Percentiles rank a stretch among this genome's conserved stretches.
These are phyloP conservation scores for Grammothele lineata DNA, from an alignment of 768 basidiomycete genomes.

Conservation along the genomic window DNA sequence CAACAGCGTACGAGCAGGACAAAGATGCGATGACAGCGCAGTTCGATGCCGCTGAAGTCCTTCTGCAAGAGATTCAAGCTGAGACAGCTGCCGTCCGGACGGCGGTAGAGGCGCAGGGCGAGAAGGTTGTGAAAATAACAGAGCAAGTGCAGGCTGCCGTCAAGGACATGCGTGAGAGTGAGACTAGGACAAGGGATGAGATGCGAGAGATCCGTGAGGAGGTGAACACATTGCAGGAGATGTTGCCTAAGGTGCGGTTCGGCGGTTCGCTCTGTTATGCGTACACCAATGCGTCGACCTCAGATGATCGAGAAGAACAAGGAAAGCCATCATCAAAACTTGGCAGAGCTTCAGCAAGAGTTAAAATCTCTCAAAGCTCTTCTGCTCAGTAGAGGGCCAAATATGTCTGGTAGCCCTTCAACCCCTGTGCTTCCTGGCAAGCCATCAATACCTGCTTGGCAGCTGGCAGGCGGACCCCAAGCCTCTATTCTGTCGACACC, in stretches of 20 bases:
- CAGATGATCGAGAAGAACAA: conserved; percentile 96
- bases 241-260: conserved; percentile 80
- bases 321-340: conserved; percentile 75
- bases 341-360: conserved; percentile 88
- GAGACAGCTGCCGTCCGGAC: conserved; percentile 70
- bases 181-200: conserved; percentile 77
- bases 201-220: conserved; percentile 92
- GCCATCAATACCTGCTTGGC: conserved; percentile 89
- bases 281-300: conserved; percentile 1
- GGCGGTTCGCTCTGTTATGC: neutral
- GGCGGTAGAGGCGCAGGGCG: conserved; percentile 74
- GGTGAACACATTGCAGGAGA: conserved; percentile 82
- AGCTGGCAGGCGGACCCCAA: conserved; percentile 47
- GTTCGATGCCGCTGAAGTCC: conserved; percentile 82
- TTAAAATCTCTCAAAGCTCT: conserved; percentile 92
- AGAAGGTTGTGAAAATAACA: conserved; percentile 65
- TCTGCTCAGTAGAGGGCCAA: conserved; percentile 67
- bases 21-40: conserved; percentile 80
- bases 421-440: conserved; percentile 47
- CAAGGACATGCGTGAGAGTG: conserved; percentile 71
- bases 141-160: conserved; percentile 70
- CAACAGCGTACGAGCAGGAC: conserved; percentile 87
- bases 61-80: conserved; percentile 74
- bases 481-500: conserved; percentile 7
- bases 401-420: conserved; percentile 44